Conservation (phyloP, 257 asterid genomes). For the Voacanga thouarsii region DNA sequence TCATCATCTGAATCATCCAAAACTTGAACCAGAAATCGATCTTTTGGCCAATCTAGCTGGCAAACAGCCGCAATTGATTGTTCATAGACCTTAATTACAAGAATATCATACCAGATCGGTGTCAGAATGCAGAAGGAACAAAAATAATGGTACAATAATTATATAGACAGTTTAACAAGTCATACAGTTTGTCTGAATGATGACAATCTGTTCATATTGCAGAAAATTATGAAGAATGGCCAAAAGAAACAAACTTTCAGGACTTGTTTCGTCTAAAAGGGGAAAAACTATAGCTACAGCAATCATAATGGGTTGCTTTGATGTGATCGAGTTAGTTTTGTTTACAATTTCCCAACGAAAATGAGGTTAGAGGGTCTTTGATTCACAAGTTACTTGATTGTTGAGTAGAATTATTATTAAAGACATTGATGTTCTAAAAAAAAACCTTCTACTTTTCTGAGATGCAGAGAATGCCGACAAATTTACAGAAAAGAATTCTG, state of each 20-base stretch:
- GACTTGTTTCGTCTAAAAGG: neutral
- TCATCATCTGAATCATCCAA: conserved; percentile 94
- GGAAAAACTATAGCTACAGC: neutral
- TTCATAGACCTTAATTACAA: conserved; percentile 57
- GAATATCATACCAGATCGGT: conserved; percentile 3
- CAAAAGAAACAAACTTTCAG: neutral
- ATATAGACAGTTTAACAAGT: neutral
- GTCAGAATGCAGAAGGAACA: neutral
- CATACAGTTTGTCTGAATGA: neutral
- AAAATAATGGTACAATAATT: neutral
- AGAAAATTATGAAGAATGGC: neutral
- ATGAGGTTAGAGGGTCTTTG: neutral
- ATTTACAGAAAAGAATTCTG: neutral
- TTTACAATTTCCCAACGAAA: no score
- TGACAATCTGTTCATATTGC: neutral
- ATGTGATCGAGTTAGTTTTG: neutral
- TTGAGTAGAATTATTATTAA: neutral
- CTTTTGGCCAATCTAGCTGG: conserved; percentile 92
- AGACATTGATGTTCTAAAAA: neutral
- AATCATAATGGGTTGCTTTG: neutral
- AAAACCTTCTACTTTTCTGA: neutral
- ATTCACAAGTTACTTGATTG: neutral
- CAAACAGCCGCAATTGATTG: conserved; percentile 84
- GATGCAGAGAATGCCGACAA: neutral
- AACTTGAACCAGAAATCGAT: conserved; percentile 71